These are phyloP conservation scores for Ogataea ramenticola DNA, from an alignment of 805 yeast species.

Conservation along the genomic window DNA sequence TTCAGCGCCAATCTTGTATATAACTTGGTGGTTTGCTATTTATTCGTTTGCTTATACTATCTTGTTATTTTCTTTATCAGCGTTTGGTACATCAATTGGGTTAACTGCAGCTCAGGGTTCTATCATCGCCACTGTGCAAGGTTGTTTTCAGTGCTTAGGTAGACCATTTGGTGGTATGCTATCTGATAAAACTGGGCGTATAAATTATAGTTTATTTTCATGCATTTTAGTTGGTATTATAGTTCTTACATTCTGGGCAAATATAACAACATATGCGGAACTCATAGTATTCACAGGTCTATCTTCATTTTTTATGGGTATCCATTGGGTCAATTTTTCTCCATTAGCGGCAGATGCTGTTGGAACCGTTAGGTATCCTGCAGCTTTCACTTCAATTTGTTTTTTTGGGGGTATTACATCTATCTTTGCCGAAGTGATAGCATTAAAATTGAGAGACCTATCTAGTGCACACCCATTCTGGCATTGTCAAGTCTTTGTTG, in stretches of 20 bases:
- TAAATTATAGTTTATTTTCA: conserved; percentile 33
- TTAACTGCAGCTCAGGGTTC: conserved; percentile 37
- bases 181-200: conserved; percentile 41
- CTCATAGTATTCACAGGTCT: conserved; percentile 36
- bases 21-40: conserved; percentile 17
- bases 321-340: conserved; percentile 32
- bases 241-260: conserved; percentile 43
- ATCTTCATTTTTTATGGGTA: conserved; percentile 39
- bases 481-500: conserved; percentile 57
- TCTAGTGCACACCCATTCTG: conserved; percentile 37
- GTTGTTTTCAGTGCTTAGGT: conserved; percentile 42
- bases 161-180: conserved; percentile 41
- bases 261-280: conserved; percentile 32
- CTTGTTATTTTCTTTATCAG: conserved; percentile 37
- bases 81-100: conserved; percentile 45
- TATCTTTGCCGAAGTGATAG: conserved; percentile 26
- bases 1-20: conserved; percentile 17
- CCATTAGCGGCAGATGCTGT: conserved; percentile 29
- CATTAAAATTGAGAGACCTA: conserved; percentile 20
- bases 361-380: conserved; percentile 22
- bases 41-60: conserved; percentile 27
- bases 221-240: conserved; percentile 30
- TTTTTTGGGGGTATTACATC: conserved; percentile 24
- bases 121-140: conserved; percentile 36
- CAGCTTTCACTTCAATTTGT: conserved; percentile 20